Evolutionary conservation across 2,329 filamentous ascomycete species (phyloP), one percentile per base, ranked within the genome.

Genomic region (Cylindrodendrum hubeiense): DNA sequence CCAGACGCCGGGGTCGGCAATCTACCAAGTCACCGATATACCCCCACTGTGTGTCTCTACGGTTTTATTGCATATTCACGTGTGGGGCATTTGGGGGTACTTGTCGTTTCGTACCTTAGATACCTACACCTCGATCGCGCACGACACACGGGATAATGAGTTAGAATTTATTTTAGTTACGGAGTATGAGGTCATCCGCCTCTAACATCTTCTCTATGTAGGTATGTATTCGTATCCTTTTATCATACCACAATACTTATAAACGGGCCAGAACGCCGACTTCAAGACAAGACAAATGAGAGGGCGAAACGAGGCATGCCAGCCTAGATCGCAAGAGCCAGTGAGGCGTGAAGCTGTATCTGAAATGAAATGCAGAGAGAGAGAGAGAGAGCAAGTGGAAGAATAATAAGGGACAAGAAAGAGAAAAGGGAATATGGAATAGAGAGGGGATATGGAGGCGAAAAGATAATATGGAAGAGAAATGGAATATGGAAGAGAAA

Each of bases 161-260:
- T 15, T 22, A 13, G 5, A 46, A 26, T 46, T 24, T 24, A 22
- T 37, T 33, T 15, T 13, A 37, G 34, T 8, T 33, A 52, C 43
- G 46, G 46, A 50, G 50, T 49, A 57, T 71, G 67, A 68, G 66
- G 55, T 71, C 69, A 71, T 61, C 43, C 26, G 34, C 30, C 30
- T 39, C 51, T 46, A 30, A 34, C 54, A 50, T 33, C 43, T 52
- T 50, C 19, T 19, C 19, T 30, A 43, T 50, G 34, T 17, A 28
- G n/a, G 33, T 6, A 49, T 30, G 28, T 30, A 10, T 30, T 30
- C 28, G 12, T 12, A 30, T 30, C 8, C 28, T 30, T 30, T 8
- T 30, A 30, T 30, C 28, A 30, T 30, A 30, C 28, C 28, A 12
- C 58, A 60, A 54, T 55, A 56, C 63, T 22, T 52, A 33, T 9